Evolutionary conservation across 768 basidiomycete species (phyloP).

Genomic region (Russula ochroleuca): DNA sequence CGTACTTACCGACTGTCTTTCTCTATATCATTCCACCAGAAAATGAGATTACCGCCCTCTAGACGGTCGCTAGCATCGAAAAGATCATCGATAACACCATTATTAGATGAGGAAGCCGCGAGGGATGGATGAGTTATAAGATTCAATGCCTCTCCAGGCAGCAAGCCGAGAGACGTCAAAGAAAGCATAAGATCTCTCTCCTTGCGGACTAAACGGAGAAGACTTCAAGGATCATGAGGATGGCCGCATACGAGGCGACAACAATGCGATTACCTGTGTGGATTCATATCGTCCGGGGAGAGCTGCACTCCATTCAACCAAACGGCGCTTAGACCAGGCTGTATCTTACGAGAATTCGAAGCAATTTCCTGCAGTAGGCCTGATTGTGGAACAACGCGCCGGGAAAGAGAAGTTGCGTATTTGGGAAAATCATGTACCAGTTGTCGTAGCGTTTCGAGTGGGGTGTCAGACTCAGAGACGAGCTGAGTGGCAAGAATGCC

Average conservation of each 20-base stretch:
- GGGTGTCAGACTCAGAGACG: conserved; percentile 53
- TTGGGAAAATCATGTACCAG: conserved; percentile 88
- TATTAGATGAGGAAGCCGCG: conserved; percentile 46
- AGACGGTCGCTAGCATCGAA: conserved; percentile 85
- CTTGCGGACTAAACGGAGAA: conserved; percentile 66
- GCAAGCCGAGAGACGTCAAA: conserved; percentile 59
- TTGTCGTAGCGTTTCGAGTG: conserved; percentile 54
- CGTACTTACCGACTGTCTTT: conserved; percentile 61
- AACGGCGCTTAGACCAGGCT: conserved; percentile 51
- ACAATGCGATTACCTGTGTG: conserved; percentile 49
- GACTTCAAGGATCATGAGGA: conserved; percentile 35
- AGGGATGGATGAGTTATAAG: conserved; percentile 65
- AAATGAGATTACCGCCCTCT: conserved; percentile 70
- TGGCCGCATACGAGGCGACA: background rate
- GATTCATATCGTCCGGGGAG: conserved; percentile 58
- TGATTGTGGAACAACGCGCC: conserved; percentile 55
- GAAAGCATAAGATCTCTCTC: conserved; percentile 62
- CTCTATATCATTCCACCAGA: conserved; percentile 92
- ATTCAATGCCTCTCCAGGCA: conserved; percentile 61
- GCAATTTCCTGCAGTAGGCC: conserved; percentile 53
- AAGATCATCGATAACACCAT: conserved; percentile 58
- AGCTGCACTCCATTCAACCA: conserved; percentile 81
- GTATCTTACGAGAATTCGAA: conserved; percentile 50
- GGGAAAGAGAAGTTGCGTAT: conserved; percentile 70
- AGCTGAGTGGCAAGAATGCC: conserved; percentile 74